Evolutionary conservation across 352 stramenopile species (phyloP).

Genomic region (Pythium aquatile): DNA sequence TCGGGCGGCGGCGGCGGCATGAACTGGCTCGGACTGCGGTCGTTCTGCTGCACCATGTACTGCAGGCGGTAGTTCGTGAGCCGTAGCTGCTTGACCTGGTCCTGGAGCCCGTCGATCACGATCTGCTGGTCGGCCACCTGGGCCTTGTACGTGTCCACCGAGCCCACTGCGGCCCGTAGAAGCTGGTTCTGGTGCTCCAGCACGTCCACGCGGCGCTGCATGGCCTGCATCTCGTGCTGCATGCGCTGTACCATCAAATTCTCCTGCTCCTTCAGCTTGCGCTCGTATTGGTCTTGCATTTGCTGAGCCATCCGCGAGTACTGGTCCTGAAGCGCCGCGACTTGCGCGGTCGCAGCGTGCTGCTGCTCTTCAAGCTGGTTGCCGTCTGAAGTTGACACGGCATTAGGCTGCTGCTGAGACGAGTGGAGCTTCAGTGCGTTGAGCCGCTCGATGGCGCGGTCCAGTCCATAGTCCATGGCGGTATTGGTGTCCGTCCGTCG

Average conservation of each 20-base stretch:
- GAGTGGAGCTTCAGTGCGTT: slow-evolving; percentile 61
- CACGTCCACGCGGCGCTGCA: slow-evolving; percentile 44
- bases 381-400: background rate
- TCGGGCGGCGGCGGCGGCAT: slow-evolving; percentile 63
- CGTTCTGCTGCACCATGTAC: slow-evolving; percentile 70
- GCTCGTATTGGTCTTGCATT: slow-evolving; percentile 51
- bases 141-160: slow-evolving; percentile 42
- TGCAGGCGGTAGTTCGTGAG: slow-evolving; percentile 70
- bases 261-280: slow-evolving; percentile 43
- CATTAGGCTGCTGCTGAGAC: background rate
- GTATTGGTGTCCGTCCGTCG: background rate
- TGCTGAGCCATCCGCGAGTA: slow-evolving; percentile 27
- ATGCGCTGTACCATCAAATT: slow-evolving; percentile 37
- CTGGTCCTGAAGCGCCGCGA: slow-evolving; percentile 18
- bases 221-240: slow-evolving; percentile 49
- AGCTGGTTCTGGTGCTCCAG: slow-evolving; percentile 56
- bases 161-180: slow-evolving; percentile 40
- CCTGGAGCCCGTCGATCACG: slow-evolving; percentile 64
- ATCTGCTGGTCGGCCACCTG: slow-evolving; percentile 59
- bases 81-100: slow-evolving; percentile 68
- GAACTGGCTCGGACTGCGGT: slow-evolving; percentile 42
- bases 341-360: background rate
- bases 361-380: slow-evolving; percentile 17
- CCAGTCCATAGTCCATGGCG: slow-evolving; percentile 44
- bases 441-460: slow-evolving; percentile 71